These are phyloP conservation scores for Xylaria bambusicola DNA, from an alignment of 495 filamentous ascomycete species.

Conservation along the genomic window DNA sequence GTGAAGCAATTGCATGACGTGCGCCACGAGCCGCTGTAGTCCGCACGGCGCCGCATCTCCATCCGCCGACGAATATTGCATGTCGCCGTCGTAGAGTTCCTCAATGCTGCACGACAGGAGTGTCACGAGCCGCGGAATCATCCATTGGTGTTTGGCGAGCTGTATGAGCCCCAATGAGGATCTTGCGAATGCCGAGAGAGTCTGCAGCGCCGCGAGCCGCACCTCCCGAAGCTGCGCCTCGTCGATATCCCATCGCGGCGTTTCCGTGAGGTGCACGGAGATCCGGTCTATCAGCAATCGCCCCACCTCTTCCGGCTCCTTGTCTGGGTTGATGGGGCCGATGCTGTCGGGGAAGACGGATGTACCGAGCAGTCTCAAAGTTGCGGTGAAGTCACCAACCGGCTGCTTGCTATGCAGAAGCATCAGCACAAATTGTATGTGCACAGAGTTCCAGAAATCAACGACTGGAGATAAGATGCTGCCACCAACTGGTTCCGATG, in stretches of 20 bases:
- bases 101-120: conserved; percentile 45
- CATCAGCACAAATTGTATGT: conserved; percentile 48
- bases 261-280: conserved; percentile 41
- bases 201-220: conserved; percentile 36
- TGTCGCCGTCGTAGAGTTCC: conserved; percentile 46
- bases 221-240: conserved; percentile 34
- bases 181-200: conserved; percentile 39
- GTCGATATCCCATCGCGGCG: conserved; percentile 38
- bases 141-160: conserved; percentile 39
- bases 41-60: conserved; percentile 21
- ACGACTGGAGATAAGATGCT: conserved; percentile 27
- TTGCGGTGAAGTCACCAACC: conserved; percentile 42
- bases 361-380: conserved; percentile 42
- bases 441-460: conserved; percentile 48
- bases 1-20: conserved; percentile 41
- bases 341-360: conserved; percentile 45
- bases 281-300: conserved; percentile 43
- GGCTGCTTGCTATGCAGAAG: conserved; percentile 49
- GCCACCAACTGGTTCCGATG: conserved; percentile 23
- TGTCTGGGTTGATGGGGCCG: conserved; percentile 43
- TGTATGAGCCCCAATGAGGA: conserved; percentile 42
- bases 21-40: conserved; percentile 29
- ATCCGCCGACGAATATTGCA: conserved; percentile 26
- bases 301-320: conserved; percentile 35
- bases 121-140: conserved; percentile 44